These are phyloP conservation scores for Penicillium glabrum DNA, from an alignment of 2,329 filamentous ascomycete genomes.

Conservation along the genomic window DNA sequence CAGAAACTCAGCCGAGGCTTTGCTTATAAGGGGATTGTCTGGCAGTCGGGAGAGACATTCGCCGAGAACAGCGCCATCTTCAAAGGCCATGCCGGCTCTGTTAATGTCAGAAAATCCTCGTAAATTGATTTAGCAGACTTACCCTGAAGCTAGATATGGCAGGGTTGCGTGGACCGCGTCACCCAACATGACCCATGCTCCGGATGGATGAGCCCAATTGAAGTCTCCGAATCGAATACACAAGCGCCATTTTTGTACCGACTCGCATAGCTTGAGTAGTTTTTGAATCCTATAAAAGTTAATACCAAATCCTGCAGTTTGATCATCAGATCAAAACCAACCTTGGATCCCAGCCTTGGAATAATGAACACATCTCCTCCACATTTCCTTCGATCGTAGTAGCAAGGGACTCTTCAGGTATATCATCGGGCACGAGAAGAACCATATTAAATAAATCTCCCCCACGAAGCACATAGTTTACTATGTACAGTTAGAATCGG, in stretches of 20 bases:
- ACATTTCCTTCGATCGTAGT: constrained; percentile 52
- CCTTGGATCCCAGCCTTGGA: constrained; percentile 59
- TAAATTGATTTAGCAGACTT: not conserved
- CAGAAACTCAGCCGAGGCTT: constrained; percentile 22
- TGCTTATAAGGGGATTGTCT: constrained; percentile 33
- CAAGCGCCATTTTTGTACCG: constrained; percentile 62
- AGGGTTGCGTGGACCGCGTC: constrained; percentile 66
- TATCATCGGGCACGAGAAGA: constrained; percentile 62
- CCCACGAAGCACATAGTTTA: constrained; percentile 60
- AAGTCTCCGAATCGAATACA: constrained; percentile 57
- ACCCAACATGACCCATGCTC: constrained; percentile 60
- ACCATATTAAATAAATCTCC: constrained; percentile 54
- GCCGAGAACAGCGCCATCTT: constrained; percentile 60
- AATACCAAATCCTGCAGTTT: not conserved
- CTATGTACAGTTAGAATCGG: constrained; percentile 21
- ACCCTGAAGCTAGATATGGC: constrained; percentile 58
- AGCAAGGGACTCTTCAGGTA: constrained; percentile 53
- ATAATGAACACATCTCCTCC: constrained; percentile 55
- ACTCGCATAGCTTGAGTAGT: constrained; percentile 57
- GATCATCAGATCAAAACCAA: constrained; percentile 1
- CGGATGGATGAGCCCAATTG: constrained; percentile 59
- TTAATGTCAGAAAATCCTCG: constrained; percentile 6
- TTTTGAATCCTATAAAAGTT: constrained; percentile 47
- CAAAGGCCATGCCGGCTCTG: constrained; percentile 61
- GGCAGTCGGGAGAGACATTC: constrained; percentile 53